Evolutionary conservation across 352 stramenopile species (phyloP), one percentile per base, ranked within the genome.

Genomic region (Thalassiosira mediterranea): DNA sequence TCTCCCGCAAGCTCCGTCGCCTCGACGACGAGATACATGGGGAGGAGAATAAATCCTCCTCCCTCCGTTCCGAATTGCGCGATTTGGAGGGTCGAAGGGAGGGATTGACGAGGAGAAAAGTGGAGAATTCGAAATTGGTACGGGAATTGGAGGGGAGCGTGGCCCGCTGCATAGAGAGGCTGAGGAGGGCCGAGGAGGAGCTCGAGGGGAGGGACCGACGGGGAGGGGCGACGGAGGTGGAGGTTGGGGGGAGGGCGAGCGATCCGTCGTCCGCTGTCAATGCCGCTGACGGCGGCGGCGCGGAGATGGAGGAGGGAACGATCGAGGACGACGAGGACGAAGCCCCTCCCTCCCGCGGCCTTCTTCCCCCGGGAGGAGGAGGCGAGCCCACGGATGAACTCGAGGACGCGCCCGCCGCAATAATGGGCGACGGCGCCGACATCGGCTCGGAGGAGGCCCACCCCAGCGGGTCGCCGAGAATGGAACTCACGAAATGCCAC

Each of bases 61-160:
- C 19, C 15, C 48, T 75, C 4, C 57, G 38, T 11, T 8, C 51
- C 10, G 71, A 79, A 1, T 57, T 75, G 48, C 23, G 53, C 40
- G 8, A 23, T 11, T 26, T 75, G 15, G 62, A 59, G 4, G 13
- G 52, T 19, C 25, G 57, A 25, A 73, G 60, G 31, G 31, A 65
- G 28, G 7, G 48, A 17, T 58, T 59, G 32, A 69, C 63, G 15
- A 75, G 63, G 34, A 17, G 32, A 10, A 65, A n/a, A 17, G 71
- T 75, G 13, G 37, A 64, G 17, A 69, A 60, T 48, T 8, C 46
- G 4, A 44, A 64, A 11, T 57, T 79, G 61, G 52, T 73, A 5
- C 49, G 59, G 13, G 40, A 60, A 19, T 57, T 68, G 34, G 71
- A 75, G 25, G 37, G 34, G 42, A 56, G 62, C 4, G 53, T 79